phyloP scores from a whole-genome alignment of 306 rosid genomes.

The Mucuna pruriens region DNA sequence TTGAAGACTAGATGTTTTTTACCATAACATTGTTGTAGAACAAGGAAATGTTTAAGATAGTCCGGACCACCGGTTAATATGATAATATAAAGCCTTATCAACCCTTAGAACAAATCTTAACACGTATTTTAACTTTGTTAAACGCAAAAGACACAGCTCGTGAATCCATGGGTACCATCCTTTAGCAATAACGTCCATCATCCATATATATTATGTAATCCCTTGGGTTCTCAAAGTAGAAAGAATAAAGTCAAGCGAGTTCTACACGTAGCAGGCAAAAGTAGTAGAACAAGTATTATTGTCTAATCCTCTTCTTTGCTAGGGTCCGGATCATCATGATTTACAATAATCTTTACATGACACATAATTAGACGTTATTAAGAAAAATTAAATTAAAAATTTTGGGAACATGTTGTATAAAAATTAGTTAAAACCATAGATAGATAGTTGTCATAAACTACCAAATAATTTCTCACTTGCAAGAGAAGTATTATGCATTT shows the following conservation, averaged over 20 bases:
- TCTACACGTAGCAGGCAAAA: not conserved
- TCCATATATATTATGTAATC: not conserved
- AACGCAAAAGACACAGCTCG: conserved; percentile 3
- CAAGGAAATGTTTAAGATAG: not conserved
- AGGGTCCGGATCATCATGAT: too few species aligned
- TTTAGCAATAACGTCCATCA: not conserved
- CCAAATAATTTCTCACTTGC: too few species aligned
- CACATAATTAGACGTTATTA: too few species aligned
- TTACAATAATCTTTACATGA: too few species aligned
- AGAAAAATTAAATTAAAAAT: too few species aligned
- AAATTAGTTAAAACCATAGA: too few species aligned
- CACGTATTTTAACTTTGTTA: not conserved
- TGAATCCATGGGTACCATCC: not conserved
- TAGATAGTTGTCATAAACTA: too few species aligned
- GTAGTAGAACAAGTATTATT: not conserved
- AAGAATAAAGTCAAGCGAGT: not conserved
- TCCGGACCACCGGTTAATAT: not conserved
- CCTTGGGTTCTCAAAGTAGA: not conserved
- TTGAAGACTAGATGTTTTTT: not conserved
- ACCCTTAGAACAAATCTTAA: not conserved
- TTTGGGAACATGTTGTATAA: too few species aligned
- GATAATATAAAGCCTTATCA: not conserved
- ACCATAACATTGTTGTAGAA: conserved; percentile 2
- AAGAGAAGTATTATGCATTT: too few species aligned
- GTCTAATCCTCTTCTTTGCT: not conserved